Base-by-base conservation (phyloP, 1,139 yeast species). In the Geotrichum reessii region DNA sequence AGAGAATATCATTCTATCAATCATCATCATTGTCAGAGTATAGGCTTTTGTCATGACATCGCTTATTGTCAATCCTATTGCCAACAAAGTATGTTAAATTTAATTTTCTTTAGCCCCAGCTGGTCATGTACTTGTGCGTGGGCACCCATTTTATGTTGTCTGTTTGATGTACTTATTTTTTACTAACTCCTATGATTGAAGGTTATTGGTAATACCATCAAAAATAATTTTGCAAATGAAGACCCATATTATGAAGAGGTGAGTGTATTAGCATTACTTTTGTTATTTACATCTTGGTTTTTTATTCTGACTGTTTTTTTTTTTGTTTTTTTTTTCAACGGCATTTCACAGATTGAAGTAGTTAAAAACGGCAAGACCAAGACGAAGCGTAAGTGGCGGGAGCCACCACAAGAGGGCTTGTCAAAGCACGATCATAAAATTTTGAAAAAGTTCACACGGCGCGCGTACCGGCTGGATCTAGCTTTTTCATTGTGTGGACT, bases 381-480 rank as follows among this genome's bases (percentile, higher is more conserved):
- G 17, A 56, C 52, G 28, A 65, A 65, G 56, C 61, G 64, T 56
- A 61, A 67, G 57, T 69, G 71, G 63, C 70, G 72, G 40, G 72
- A 69, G 53, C 64, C 83, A 14, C 62, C 62, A 0, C 91, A 92
- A 1, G 74, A 73, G 11, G 81, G 82, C 28, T 74, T 86, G n/a
- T 82, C 87, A 0, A 67, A 69, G 11, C 69, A 80, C 49, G 93
- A 87, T 65, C 73, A 76, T 59, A 74, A 76, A 57, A 72, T 85
- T 1, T 71, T 87, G 62, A 76, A 77, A 57, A 75, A 79, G 22
- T 83, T 86, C 47, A 78, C 82, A 65, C 74, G 82, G 55, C 76
- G 81, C 61, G 92, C 75, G 3, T 85, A 86, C 67, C 76, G 83
- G 53, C 72, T 85, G 63, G 95, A 87, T 67, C 77, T 85, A 69